Evolutionary conservation across 2,329 filamentous ascomycete species (phyloP).

Genomic region (Scedosporium aurantiacum): DNA sequence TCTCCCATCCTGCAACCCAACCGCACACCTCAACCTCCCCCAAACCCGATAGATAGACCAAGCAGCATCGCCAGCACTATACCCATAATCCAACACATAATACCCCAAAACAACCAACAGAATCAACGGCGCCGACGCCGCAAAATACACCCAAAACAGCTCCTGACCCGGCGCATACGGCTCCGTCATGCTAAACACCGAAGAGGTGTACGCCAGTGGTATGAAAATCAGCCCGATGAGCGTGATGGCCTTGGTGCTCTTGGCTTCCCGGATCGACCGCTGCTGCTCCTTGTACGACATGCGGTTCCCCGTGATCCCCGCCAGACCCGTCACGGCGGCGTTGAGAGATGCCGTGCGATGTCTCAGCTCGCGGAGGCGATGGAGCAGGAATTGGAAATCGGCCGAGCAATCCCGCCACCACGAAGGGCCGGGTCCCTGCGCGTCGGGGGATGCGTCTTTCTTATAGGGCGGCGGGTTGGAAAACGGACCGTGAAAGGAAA

Average conservation of each 20-base stretch:
- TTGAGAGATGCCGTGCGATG: neutral
- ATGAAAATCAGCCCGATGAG: slow-evolving; percentile 2
- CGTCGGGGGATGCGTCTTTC: neutral
- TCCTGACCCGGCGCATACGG: neutral
- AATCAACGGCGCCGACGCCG: neutral
- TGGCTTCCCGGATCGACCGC: neutral
- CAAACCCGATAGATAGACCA: neutral
- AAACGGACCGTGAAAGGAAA: neutral
- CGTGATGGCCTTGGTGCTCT: slow-evolving; percentile 1
- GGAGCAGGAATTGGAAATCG: neutral
- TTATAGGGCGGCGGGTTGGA: neutral
- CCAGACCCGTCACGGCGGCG: neutral
- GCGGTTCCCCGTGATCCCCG: neutral
- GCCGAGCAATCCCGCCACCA: neutral
- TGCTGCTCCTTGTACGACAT: neutral
- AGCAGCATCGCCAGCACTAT: neutral
- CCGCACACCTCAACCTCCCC: neutral
- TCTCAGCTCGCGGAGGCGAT: neutral
- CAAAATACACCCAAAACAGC: neutral
- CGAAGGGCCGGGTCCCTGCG: neutral
- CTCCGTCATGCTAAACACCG: slow-evolving; percentile 2
- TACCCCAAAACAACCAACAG: neutral
- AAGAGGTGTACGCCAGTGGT: neutral
- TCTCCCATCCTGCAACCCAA: neutral
- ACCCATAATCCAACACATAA: neutral